Evolutionary conservation across 2,329 filamentous ascomycete genomes (phyloP).

Genomic region (Pseudogymnoascus sp.): DNA sequence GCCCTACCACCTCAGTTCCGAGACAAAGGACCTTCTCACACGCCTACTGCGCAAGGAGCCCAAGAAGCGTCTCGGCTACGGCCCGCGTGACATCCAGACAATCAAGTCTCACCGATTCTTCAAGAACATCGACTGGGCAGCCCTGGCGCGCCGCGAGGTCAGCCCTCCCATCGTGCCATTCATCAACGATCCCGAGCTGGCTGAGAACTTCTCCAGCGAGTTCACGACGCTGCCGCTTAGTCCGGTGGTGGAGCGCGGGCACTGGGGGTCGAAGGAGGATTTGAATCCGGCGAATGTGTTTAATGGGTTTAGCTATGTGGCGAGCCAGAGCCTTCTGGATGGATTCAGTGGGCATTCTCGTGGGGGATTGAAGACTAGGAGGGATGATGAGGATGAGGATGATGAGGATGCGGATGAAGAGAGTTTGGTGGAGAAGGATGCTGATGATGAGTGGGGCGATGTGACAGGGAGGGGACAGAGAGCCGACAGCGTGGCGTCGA

Average conservation of each 20-base stretch:
- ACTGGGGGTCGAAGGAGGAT: constrained; percentile 17
- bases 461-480: neutral
- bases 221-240: constrained; percentile 83
- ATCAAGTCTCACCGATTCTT: constrained; percentile 96
- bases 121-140: constrained; percentile 90
- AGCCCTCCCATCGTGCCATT: constrained; percentile 85
- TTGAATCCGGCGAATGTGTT: constrained; percentile 20
- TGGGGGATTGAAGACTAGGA: neutral
- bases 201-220: constrained; percentile 91
- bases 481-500: neutral
- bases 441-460: neutral
- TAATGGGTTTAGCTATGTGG: constrained; percentile 29
- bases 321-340: constrained; percentile 27
- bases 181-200: constrained; percentile 89
- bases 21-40: constrained; percentile 89
- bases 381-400: constrained; percentile 3
- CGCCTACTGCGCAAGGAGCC: constrained; percentile 89
- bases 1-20: constrained; percentile 82
- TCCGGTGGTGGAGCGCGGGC: constrained; percentile 44
- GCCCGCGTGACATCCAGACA: constrained; percentile 71
- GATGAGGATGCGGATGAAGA: constrained; percentile 5
- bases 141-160: constrained; percentile 70
- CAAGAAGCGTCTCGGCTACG: constrained; percentile 75
- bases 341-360: constrained; percentile 18
- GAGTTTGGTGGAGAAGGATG: neutral